Evolutionary conservation across 371 early-diverging fungal species (phyloP).

Genomic region (Mortierella sp.): DNA sequence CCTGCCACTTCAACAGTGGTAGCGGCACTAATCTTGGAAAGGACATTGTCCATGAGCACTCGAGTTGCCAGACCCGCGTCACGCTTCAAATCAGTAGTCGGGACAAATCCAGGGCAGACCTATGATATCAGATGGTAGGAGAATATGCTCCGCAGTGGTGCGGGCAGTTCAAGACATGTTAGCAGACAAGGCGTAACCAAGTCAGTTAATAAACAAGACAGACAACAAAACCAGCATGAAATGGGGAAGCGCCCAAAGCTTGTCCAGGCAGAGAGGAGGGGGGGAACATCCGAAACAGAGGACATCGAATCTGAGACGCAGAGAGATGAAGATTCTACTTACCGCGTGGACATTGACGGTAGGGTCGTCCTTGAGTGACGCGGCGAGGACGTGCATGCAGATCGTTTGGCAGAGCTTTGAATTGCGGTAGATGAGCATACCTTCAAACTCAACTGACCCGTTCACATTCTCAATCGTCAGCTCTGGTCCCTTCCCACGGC

Average conservation of each 20-base stretch:
- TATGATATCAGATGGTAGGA: not conserved
- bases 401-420: slow-evolving; percentile 34
- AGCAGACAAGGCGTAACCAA: not conserved
- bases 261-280: too few relatives aligned
- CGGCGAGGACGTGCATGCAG: slow-evolving; percentile 31
- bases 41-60: slow-evolving; percentile 41
- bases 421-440: slow-evolving; percentile 46
- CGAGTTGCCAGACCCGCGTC: slow-evolving; percentile 38
- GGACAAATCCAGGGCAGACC: slow-evolving; percentile 50
- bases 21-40: slow-evolving; percentile 38
- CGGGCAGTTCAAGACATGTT: too few relatives aligned
- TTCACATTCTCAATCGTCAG: slow-evolving; percentile 52
- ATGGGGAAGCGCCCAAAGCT: too few relatives aligned
- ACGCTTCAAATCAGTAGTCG: slow-evolving; percentile 44
- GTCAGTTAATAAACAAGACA: not conserved
- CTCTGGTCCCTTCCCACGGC: slow-evolving; percentile 48
- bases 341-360: slow-evolving; percentile 42
- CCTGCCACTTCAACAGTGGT: slow-evolving; percentile 38
- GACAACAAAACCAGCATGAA: not conserved
- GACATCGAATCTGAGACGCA: too few relatives aligned
- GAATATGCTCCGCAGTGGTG: too few relatives aligned
- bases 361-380: slow-evolving; percentile 14
- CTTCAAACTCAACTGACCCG: slow-evolving; percentile 47
- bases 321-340: not conserved
- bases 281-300: too few relatives aligned